Percentiles rank a stretch among this genome's conserved stretches.
These are phyloP conservation scores for Keithomyces neogunnii DNA, from an alignment of 2,329 filamentous ascomycete species.

Conservation along the genomic window DNA sequence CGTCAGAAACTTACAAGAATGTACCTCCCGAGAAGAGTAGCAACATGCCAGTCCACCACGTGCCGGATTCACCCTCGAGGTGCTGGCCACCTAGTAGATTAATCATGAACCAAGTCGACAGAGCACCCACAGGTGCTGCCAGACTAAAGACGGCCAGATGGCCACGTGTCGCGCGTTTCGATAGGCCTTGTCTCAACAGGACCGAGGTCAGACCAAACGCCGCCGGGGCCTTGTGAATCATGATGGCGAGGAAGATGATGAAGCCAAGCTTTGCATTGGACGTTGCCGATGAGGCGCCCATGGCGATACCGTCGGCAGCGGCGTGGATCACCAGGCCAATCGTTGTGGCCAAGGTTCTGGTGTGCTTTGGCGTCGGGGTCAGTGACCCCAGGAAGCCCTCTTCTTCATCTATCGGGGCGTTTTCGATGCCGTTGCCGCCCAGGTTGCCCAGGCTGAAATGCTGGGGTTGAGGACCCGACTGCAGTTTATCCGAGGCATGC, in stretches of 20 bases:
- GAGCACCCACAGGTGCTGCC: slow-evolving; percentile 77
- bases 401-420: slow-evolving; percentile 43
- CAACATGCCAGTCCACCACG: slow-evolving; percentile 88
- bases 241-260: slow-evolving; percentile 91
- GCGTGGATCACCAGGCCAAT: slow-evolving; percentile 94
- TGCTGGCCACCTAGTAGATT: slow-evolving; percentile 59
- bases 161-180: slow-evolving; percentile 73
- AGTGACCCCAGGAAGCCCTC: slow-evolving; percentile 52
- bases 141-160: slow-evolving; percentile 89
- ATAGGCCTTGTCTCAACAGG: slow-evolving; percentile 81
- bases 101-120: slow-evolving; percentile 75
- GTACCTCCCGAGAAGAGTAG: slow-evolving; percentile 94
- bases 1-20: slow-evolving; percentile 61
- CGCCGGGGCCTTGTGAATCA: slow-evolving; percentile 94
- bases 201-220: slow-evolving; percentile 91
- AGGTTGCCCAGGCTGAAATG: slow-evolving; percentile 87
- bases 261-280: slow-evolving; percentile 70
- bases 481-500: slow-evolving; percentile 58
- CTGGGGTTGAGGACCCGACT: slow-evolving; percentile 58
- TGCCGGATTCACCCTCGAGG: slow-evolving; percentile 50
- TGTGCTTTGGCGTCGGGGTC: slow-evolving; percentile 47
- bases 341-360: slow-evolving; percentile 70
- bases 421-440: slow-evolving; percentile 31
- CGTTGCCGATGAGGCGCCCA: slow-evolving; percentile 79
- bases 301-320: slow-evolving; percentile 87